These are phyloP conservation scores for Malus hybrid DNA, from an alignment of 331 rosid genomes.

Conservation along the genomic window DNA sequence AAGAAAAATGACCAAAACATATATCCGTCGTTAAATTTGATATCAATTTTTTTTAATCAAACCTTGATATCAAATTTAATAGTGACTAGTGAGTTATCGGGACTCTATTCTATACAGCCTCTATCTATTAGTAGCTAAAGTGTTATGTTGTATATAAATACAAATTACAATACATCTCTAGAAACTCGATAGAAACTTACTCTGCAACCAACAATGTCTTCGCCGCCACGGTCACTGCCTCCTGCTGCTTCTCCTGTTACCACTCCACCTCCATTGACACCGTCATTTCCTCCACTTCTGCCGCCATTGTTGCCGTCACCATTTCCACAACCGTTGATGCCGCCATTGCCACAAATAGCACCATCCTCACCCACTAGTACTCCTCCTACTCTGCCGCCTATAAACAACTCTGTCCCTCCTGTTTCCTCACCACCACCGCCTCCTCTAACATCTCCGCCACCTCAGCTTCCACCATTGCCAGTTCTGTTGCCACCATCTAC, in stretches of 20 bases:
- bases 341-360: neutral
- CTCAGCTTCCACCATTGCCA: neutral
- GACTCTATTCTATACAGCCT: no score
- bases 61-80: no score
- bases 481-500: neutral
- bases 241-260: constrained; percentile 9
- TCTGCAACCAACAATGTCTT: constrained; percentile 1
- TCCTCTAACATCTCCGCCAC: neutral
- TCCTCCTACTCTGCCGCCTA: neutral
- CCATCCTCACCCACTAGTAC: neutral
- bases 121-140: no score
- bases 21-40: no score
- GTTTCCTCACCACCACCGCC: neutral
- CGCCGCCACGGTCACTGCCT: neutral
- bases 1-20: no score
- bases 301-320: neutral
- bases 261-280: neutral
- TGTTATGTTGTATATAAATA: no score
- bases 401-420: neutral
- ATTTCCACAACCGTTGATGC: neutral
- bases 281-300: neutral
- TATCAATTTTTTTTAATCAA: no score
- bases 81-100: no score
- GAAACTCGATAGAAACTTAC: neutral
- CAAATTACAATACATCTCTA: neutral